Base-by-base conservation (phyloP, 768 basidiomycete species). In the Leccinum ochraceum region DNA sequence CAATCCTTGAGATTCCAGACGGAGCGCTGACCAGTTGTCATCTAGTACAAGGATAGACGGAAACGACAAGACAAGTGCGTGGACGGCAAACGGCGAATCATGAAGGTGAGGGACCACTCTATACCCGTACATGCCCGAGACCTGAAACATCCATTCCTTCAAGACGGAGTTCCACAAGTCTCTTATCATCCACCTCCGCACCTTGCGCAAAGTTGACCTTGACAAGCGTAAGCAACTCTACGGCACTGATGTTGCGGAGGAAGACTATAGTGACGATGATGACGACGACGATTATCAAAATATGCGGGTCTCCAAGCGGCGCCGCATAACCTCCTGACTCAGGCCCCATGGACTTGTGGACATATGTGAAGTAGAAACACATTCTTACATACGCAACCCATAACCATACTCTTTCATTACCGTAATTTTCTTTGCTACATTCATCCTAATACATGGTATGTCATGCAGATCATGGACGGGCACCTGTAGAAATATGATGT, bases 161-260 rank as follows among this genome's bases (percentile, higher is more conserved):
- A 36, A 92, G 90, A 87, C 77, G 65, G 87, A 89, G 30, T 92
- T 92, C 66, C 78, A 87, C 66, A 89, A 83, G 69, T 83, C 84
- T 4, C 74, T 92, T 53, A 76, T 80, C 10, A 57, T 74, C n/a
- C 80, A 83, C 60, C 77, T 92, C 52, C 83, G 86, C 17, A 76
- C 79, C 30, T 71, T 92, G 60, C 87, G 88, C 36, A 86, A 85
- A 69, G 66, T 80, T 11, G 88, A 88, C 66, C 75, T 77, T 53
- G 80, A 81, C 53, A 80, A 82, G 62, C 81, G 82, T 24, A 75
- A 76, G 57, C 75, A 75, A 50, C 67, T 78, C 34, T 79, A 80
- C 54, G 77, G 78, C 3, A 71, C 74, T 20, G 78, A 78, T 46
- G 76, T 74, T 57, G 67, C 74, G 8, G 75, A 76, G 57, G 74